Base-by-base conservation (phyloP, 768 basidiomycete genomes). In the Tylopilus vinaceipallidus region DNA sequence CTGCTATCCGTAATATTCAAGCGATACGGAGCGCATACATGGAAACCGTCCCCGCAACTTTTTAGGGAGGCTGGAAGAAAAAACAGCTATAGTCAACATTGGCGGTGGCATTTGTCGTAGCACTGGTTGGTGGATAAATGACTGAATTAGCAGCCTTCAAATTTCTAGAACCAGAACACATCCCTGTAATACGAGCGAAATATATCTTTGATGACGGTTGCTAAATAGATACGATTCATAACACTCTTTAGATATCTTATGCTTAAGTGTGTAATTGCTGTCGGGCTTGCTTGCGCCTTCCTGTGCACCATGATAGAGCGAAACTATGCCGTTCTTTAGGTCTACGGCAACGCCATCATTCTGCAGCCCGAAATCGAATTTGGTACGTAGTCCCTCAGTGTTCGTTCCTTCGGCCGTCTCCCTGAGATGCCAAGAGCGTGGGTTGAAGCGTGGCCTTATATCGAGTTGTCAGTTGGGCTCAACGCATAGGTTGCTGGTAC, bases 301-400 rank as follows among this genome's bases (percentile, higher is more conserved):
- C 75, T 97, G 12, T 95, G 88, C 60, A 91, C 87, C n/a, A n/a
- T n/a, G n/a, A 2, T 86, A 90, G 69, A 87, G 87, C 59, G 88
- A 88, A 67, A 61, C 78, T 62, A 11, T 8, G 30, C 19, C 23
- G 23, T 27, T 16, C 24, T 14, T 20, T 35, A 90, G 88, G 87
- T 86, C 11, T 91, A 91, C 54, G 88, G 88, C 4, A 81, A 80
- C 53, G 74, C 77, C 12, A 88, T 88, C 0, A 84, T 94, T 32
- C 65, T 95, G 42, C 75, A 86, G 60, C 81, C 81, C 38, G 93
- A 95, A 71, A 91, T 94, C 39, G 63, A 81, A 19, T 81, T 81
- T 10, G 80, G 80, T 5, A 90, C 95, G 89, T 69, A 82, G 49
- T 73, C 90, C 19, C 65, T 91, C 6, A 92, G 93, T 27, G 90